Conservation (phyloP, 2,329 filamentous ascomycete genomes). For the Thielaviopsis punctulata region DNA sequence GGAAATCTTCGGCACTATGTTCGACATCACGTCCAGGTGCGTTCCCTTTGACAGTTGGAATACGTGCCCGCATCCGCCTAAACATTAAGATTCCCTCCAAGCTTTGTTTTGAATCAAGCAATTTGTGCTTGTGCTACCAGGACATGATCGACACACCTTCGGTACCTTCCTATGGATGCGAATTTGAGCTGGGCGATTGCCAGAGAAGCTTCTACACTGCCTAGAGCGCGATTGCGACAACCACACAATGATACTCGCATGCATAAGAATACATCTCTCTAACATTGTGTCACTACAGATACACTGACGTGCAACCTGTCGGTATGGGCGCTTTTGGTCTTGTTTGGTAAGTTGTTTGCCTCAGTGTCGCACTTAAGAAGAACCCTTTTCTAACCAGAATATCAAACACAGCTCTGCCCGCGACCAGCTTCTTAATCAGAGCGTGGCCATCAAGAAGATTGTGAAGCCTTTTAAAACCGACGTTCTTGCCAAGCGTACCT, state of each 20-base stretch:
- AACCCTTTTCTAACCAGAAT: not conserved
- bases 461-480: slow-evolving; percentile 99
- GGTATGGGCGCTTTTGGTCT: slow-evolving; percentile 98
- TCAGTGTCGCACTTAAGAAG: not conserved
- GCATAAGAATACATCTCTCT: not conserved
- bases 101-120: not conserved
- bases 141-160: not conserved
- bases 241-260: not conserved
- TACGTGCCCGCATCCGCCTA: not conserved
- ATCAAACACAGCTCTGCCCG: slow-evolving; percentile 61
- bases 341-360: slow-evolving; percentile 57
- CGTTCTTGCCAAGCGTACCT: slow-evolving; percentile 91
- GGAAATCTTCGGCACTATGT: slow-evolving; percentile 98
- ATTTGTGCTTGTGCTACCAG: not conserved
- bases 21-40: slow-evolving; percentile 97
- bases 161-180: no score
- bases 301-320: slow-evolving; percentile 93
- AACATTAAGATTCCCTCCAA: not conserved
- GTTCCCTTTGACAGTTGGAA: not conserved
- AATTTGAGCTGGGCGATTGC: not conserved
- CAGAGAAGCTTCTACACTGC: not conserved
- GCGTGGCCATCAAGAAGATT: slow-evolving; percentile 98
- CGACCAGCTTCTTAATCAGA: slow-evolving; percentile 92
- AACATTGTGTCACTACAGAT: slow-evolving; percentile 35
- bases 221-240: not conserved